Conservation (phyloP, 768 basidiomycete genomes). For the Boletus pseudo-olivaceus region DNA sequence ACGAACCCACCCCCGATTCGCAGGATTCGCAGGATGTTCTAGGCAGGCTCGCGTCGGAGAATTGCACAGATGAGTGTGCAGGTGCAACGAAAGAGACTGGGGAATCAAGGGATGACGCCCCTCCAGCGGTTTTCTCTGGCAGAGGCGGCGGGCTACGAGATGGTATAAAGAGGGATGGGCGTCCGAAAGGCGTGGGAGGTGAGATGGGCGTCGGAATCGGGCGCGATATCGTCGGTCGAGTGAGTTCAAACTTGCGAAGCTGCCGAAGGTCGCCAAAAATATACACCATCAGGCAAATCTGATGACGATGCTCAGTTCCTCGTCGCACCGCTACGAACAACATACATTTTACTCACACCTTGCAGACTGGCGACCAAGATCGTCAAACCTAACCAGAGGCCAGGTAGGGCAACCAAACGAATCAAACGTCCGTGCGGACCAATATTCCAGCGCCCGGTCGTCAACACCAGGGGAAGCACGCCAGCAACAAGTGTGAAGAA, state of each 20-base stretch:
- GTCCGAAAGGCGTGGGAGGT: constrained; percentile 5
- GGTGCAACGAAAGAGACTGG: constrained; percentile 6
- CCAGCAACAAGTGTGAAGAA: constrained; percentile 47
- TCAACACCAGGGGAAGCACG: constrained; percentile 51
- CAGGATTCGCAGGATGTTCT: constrained; percentile 18
- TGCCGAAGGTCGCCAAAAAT: constrained; percentile 78
- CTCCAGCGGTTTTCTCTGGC: constrained; percentile 1
- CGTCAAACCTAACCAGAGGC: constrained; percentile 66
- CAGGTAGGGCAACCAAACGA: constrained; percentile 59
- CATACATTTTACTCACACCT: constrained; percentile 43
- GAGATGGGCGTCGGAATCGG: constrained; percentile 25
- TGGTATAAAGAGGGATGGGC: constrained; percentile 4
- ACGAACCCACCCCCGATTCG: constrained; percentile 12
- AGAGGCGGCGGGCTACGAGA: not conserved
- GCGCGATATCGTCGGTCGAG: constrained; percentile 60
- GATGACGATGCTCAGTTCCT: constrained; percentile 2
- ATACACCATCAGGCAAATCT: constrained; percentile 71
- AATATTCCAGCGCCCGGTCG: constrained; percentile 33
- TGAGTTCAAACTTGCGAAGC: constrained; percentile 74
- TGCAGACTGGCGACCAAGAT: constrained; percentile 60
- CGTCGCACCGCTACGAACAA: not conserved
- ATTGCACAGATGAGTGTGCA: not conserved
- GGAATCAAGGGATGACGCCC: constrained; percentile 7
- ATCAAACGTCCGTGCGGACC: constrained; percentile 45
- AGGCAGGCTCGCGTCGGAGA: constrained; percentile 5